These are phyloP conservation scores for Rhodotorula diobovata DNA, from an alignment of 768 basidiomycete species.

Conservation along the genomic window DNA sequence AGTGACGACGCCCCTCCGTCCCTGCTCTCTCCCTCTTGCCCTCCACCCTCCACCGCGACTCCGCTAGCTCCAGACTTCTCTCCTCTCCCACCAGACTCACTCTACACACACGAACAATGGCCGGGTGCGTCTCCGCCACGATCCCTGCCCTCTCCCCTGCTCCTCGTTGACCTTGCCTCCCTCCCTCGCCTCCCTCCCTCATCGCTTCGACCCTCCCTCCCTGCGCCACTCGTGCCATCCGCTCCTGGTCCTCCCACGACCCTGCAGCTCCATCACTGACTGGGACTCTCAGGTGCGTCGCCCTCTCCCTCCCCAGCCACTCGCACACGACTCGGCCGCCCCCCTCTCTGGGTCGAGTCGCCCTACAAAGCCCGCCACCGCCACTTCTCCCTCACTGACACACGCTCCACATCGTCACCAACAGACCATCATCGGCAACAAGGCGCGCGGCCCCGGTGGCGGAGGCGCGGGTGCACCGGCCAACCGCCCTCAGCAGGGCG, in stretches of 20 bases:
- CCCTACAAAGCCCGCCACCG: not conserved
- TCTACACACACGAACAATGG: no score
- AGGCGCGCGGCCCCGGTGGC: constrained; percentile 15
- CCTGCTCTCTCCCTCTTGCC: no score
- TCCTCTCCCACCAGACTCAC: no score
- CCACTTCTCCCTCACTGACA: not conserved
- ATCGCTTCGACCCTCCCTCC: not conserved
- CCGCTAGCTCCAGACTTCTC: no score
- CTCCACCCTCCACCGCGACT: no score
- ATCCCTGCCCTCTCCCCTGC: no score
- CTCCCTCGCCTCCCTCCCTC: not conserved
- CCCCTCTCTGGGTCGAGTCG: no score
- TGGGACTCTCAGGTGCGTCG: constrained; percentile 32
- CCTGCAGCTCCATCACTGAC: constrained; percentile 26
- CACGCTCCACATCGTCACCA: not conserved
- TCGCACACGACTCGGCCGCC: not conserved
- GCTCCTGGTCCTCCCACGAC: no score
- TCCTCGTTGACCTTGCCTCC: no score
- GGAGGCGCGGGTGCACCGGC: not conserved
- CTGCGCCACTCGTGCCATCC: not conserved
- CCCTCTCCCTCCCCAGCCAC: not conserved
- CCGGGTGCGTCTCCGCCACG: no score
- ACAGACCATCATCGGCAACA: constrained; percentile 33
- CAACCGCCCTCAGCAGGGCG: constrained; percentile 5
- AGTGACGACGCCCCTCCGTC: no score